Evolutionary conservation across 2,329 filamentous ascomycete species (phyloP).

Genomic region (Pleomassaria siparia): DNA sequence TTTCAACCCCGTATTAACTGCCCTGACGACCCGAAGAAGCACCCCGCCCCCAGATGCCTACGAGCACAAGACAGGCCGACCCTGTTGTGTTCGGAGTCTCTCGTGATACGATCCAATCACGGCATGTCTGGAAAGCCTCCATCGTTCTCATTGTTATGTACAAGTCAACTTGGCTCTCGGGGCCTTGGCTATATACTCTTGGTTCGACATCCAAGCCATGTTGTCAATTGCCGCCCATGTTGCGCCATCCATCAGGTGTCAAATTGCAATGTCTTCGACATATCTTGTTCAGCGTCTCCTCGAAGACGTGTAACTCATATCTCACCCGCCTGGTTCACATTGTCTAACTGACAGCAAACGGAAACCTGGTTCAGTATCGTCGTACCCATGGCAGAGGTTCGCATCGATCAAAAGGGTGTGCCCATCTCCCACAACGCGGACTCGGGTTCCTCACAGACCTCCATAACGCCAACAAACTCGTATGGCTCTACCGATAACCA

Average conservation of each 20-base stretch:
- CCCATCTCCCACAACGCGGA: neutral
- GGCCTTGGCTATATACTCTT: neutral
- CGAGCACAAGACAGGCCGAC: too few species aligned
- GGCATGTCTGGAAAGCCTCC: neutral
- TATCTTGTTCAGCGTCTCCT: neutral
- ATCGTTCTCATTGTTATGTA: neutral
- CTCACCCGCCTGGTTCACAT: neutral
- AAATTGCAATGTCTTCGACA: neutral
- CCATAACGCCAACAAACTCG: neutral
- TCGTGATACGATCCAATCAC: neutral
- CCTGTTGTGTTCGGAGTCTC: neutral
- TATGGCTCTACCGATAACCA: constrained; percentile 22
- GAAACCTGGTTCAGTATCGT: neutral
- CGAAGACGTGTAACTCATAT: neutral
- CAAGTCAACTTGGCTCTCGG: neutral
- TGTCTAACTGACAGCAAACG: neutral
- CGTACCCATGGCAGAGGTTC: neutral
- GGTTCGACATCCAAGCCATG: neutral
- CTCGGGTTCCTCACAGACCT: neutral
- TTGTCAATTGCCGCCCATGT: neutral
- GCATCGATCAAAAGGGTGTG: neutral
- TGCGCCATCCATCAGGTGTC: neutral
- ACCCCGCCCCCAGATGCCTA: too few species aligned
- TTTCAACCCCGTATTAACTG: neutral
- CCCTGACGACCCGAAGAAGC: neutral